These are phyloP conservation scores for Collybiopsis confluens DNA, from an alignment of 768 basidiomycete species.

Conservation along the genomic window DNA sequence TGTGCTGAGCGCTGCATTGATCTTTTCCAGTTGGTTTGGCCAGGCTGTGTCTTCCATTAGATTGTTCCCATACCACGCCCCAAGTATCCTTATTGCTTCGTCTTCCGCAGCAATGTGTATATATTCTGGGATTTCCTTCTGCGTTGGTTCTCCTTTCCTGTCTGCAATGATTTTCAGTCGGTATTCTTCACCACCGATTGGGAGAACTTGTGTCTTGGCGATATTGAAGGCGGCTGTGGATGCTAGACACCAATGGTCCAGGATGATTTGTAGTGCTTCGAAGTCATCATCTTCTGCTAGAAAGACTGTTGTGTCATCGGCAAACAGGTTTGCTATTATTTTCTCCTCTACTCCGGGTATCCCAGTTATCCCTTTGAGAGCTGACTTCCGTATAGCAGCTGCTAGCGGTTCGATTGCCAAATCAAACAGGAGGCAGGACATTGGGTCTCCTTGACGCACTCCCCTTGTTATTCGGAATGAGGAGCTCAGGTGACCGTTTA, in stretches of 20 bases:
- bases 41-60: constrained; percentile 18
- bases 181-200: constrained; percentile 15
- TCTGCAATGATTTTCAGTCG: not conserved
- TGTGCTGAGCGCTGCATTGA: constrained; percentile 11
- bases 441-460: constrained; percentile 17
- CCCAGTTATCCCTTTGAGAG: constrained; percentile 13
- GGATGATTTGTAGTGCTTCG: constrained; percentile 10
- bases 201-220: constrained; percentile 18
- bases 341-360: constrained; percentile 8
- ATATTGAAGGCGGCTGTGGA: constrained; percentile 15
- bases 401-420: no score
- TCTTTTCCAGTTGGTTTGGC: constrained; percentile 22
- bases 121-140: constrained; percentile 23
- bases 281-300: constrained; percentile 9
- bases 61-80: constrained; percentile 27
- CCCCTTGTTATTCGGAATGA: constrained; percentile 13
- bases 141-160: not conserved
- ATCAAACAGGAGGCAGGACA: no score
- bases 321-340: constrained; percentile 18
- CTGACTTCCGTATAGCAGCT: constrained; percentile 6
- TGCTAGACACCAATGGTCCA: constrained; percentile 10
- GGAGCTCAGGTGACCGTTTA: constrained; percentile 12
- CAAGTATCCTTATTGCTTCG: constrained; percentile 24
- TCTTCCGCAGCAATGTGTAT: constrained; percentile 26
- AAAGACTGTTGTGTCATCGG: constrained; percentile 23